These are phyloP conservation scores for Cyberlindnera euphorbiiphila DNA, from an alignment of 805 yeast genomes.

Conservation along the genomic window DNA sequence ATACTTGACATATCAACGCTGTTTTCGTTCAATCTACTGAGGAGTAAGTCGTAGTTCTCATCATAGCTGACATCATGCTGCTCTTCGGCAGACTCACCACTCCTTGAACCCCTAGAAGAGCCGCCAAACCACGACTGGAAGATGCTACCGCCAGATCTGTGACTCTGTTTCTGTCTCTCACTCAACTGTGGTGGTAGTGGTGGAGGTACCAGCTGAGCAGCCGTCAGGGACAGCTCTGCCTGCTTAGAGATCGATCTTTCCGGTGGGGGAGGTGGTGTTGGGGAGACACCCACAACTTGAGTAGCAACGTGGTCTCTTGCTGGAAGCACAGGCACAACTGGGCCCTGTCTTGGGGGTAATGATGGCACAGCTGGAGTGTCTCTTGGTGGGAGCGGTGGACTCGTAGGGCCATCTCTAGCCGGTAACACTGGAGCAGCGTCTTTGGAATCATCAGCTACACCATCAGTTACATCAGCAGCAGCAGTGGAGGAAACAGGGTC, in stretches of 20 bases:
- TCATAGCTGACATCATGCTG: slow-evolving; percentile 23
- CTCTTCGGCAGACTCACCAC: slow-evolving; percentile 17
- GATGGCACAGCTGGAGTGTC: neutral
- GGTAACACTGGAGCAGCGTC: slow-evolving; percentile 33
- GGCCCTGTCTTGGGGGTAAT: neutral
- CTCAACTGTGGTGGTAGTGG: slow-evolving; percentile 27
- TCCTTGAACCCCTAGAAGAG: slow-evolving; percentile 9
- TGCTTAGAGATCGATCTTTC: slow-evolving; percentile 4
- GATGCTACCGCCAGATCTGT: slow-evolving; percentile 19
- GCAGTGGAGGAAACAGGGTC: neutral
- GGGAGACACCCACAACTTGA: no score
- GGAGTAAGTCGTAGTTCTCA: slow-evolving; percentile 54
- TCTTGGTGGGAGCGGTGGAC: slow-evolving; percentile 16
- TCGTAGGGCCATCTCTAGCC: slow-evolving; percentile 29
- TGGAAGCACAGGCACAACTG: slow-evolving; percentile 5
- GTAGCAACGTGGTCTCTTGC: slow-evolving; percentile 2
- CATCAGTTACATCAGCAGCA: neutral
- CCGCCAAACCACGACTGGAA: slow-evolving; percentile 25
- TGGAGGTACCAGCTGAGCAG: slow-evolving; percentile 29
- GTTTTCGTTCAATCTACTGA: slow-evolving; percentile 56
- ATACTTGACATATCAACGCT: slow-evolving; percentile 46
- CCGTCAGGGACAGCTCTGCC: slow-evolving; percentile 19
- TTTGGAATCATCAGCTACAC: no score
- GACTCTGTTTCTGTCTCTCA: slow-evolving; percentile 23
- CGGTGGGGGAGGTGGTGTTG: slow-evolving; percentile 2